phyloP scores from a whole-genome alignment of 257 asterid genomes.

The Verbascum thapsus region DNA sequence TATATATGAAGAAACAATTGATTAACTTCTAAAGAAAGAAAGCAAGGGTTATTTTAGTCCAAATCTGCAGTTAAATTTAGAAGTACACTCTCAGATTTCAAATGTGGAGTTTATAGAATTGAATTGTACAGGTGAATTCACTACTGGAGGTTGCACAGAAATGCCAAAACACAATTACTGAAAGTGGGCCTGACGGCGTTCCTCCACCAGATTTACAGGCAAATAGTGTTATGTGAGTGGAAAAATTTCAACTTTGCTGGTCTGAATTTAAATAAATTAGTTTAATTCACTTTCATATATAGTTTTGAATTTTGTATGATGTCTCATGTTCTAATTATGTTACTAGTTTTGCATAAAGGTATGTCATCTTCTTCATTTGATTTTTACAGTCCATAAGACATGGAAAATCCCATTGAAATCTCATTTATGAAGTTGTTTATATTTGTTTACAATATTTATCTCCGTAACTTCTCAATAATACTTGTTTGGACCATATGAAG shows the following conservation, averaged over 20 bases:
- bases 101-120: constrained; percentile 24
- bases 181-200: constrained; percentile 84
- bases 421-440: constrained; percentile 12
- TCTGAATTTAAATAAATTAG: not conserved
- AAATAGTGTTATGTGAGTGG: constrained; percentile 89
- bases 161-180: constrained; percentile 88
- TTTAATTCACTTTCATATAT: constrained; percentile 6
- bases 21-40: no score
- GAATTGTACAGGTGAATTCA: constrained; percentile 73
- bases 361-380: constrained; percentile 15
- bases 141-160: constrained; percentile 93
- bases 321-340: constrained; percentile 6
- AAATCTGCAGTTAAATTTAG: no score
- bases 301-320: not conserved
- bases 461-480: not conserved
- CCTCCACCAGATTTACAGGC: constrained; percentile 88
- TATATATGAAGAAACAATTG: no score
- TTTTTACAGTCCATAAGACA: not conserved
- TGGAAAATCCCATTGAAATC: not conserved
- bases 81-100: no score
- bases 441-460: not conserved
- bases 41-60: no score
- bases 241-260: constrained; percentile 2
- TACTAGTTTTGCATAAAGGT: not conserved
- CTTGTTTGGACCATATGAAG: constrained; percentile 15